Conservation (phyloP, 2,329 filamentous ascomycete species). For the Thermoascus crustaceus region DNA sequence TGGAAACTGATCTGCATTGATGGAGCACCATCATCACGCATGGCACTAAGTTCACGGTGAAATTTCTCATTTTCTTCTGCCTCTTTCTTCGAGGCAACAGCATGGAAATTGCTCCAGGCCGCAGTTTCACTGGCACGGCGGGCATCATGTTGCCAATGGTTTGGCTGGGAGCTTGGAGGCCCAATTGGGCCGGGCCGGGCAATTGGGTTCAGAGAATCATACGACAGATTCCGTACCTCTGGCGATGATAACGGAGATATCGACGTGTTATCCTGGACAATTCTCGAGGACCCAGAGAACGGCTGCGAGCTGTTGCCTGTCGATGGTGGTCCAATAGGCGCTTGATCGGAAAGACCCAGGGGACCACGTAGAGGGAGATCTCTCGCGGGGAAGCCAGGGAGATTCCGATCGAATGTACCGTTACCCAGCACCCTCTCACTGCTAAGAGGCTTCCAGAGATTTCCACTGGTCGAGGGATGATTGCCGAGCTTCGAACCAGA, state of each 20-base stretch:
- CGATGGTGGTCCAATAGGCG: constrained; percentile 24
- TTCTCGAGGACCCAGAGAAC: constrained; percentile 22
- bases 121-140: constrained; percentile 21
- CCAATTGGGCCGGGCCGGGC: constrained; percentile 39
- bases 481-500: constrained; percentile 26
- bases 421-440: constrained; percentile 54
- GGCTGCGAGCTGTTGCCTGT: constrained; percentile 17
- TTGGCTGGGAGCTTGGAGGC: constrained; percentile 32
- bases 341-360: constrained; percentile 31
- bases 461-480: constrained; percentile 31
- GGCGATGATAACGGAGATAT: constrained; percentile 31
- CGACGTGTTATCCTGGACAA: constrained; percentile 26
- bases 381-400: constrained; percentile 41
- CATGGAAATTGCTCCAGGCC: constrained; percentile 40
- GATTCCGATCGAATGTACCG: constrained; percentile 52
- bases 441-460: constrained; percentile 52
- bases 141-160: constrained; percentile 23
- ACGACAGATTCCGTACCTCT: constrained; percentile 28
- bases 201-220: constrained; percentile 33
- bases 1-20: constrained; percentile 31
- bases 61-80: constrained; percentile 33
- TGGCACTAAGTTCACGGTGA: constrained; percentile 31
- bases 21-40: constrained; percentile 29
- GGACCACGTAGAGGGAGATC: constrained; percentile 34
- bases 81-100: constrained; percentile 32